A percentile compares a stretch with the other conserved stretches of the same genome.
Conservation (phyloP, 768 basidiomycete genomes). For the Leucosporidium scottii region DNA sequence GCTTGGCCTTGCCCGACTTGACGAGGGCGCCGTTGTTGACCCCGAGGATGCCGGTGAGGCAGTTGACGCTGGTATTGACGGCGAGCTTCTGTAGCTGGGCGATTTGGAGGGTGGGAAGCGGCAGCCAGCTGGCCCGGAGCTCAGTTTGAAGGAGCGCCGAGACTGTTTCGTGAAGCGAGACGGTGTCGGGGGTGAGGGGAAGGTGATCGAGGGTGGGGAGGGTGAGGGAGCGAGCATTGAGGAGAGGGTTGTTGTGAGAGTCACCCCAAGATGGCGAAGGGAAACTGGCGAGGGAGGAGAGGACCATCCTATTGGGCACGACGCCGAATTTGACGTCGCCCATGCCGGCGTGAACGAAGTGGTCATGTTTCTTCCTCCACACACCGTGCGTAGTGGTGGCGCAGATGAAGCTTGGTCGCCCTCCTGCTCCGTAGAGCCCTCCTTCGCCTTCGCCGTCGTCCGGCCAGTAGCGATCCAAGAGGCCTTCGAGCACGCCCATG, state of each 20-base stretch:
- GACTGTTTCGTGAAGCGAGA: slow-evolving; percentile 60
- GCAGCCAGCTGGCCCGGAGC: slow-evolving; percentile 59
- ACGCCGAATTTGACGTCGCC: slow-evolving; percentile 73
- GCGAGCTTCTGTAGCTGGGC: slow-evolving; percentile 72
- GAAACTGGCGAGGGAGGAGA: slow-evolving; percentile 13
- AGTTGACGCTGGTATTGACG: slow-evolving; percentile 73
- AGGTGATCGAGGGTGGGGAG: slow-evolving; percentile 28
- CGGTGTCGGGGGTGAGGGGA: slow-evolving; percentile 20
- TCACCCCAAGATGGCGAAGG: slow-evolving; percentile 3
- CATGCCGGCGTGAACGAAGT: slow-evolving; percentile 62
- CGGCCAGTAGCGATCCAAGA: slow-evolving; percentile 61
- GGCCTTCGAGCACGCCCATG: slow-evolving; percentile 79
- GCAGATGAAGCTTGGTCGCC: slow-evolving; percentile 77
- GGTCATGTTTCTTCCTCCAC: slow-evolving; percentile 49
- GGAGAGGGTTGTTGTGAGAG: slow-evolving; percentile 25
- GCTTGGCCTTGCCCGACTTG: slow-evolving; percentile 45
- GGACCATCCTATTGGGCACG: slow-evolving; percentile 56
- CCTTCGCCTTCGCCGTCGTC: slow-evolving; percentile 43
- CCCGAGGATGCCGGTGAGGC: slow-evolving; percentile 71
- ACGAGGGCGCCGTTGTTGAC: slow-evolving; percentile 74
- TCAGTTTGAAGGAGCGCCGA: slow-evolving; percentile 55
- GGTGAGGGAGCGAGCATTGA: slow-evolving; percentile 31
- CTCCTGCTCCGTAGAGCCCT: slow-evolving; percentile 39
- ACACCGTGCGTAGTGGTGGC: slow-evolving; percentile 76
- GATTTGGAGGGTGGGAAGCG: slow-evolving; percentile 60